A percentile compares a stretch with the other conserved stretches of the same genome.
Conservation (phyloP, 2,329 filamentous ascomycete species). For the Aspergillus fumigatiaffinis region DNA sequence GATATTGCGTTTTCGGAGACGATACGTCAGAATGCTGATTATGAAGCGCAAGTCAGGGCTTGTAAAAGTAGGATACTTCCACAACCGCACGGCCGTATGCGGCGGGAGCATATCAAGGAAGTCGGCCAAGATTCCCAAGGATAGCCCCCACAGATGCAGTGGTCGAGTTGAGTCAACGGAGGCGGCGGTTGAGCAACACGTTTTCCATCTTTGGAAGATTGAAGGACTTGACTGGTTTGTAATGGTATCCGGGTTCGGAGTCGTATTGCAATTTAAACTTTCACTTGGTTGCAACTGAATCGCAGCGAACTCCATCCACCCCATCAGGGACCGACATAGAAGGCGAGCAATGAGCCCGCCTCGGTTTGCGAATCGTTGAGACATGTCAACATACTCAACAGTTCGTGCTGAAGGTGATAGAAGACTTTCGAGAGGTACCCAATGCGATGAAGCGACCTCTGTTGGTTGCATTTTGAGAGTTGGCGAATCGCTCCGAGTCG, state of each 20-base stretch:
- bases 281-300: constrained; percentile 60
- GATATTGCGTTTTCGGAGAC: constrained; percentile 52
- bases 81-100: constrained; percentile 57
- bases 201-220: constrained; percentile 22
- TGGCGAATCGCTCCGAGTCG: constrained; percentile 54
- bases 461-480: constrained; percentile 61
- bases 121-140: constrained; percentile 63
- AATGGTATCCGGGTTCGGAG: constrained; percentile 46
- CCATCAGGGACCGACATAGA: constrained; percentile 55
- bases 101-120: constrained; percentile 66
- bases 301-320: constrained; percentile 65
- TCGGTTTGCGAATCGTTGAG: constrained; percentile 56
- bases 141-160: constrained; percentile 65
- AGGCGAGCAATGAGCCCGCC: constrained; percentile 53
- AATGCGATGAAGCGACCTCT: constrained; percentile 66
- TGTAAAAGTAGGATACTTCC: constrained; percentile 67
- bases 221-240: constrained; percentile 20
- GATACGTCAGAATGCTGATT: constrained; percentile 58
- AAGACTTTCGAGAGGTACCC: constrained; percentile 62
- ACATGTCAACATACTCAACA: constrained; percentile 61
- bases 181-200: constrained; percentile 25
- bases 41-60: constrained; percentile 57
- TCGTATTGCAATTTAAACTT: constrained; percentile 54
- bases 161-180: constrained; percentile 39
- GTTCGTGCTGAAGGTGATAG: constrained; percentile 59